Evolutionary conservation across 2,329 filamentous ascomycete species (phyloP).

Genomic region (Ophiocordyceps sinensis): DNA sequence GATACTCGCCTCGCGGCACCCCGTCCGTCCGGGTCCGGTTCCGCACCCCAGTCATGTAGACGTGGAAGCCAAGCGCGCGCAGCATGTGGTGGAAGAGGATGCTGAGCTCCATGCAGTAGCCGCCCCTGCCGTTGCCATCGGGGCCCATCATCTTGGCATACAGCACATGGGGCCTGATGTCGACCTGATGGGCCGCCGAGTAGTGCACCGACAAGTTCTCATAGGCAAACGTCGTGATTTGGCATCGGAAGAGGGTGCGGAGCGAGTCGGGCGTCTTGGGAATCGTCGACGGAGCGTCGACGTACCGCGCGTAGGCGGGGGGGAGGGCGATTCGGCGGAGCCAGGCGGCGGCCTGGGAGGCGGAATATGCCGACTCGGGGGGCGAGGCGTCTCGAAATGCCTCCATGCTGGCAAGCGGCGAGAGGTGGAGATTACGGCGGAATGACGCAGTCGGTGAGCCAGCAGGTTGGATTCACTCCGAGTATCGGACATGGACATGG

Average conservation of each 20-base stretch:
- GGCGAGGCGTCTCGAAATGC: too few species aligned
- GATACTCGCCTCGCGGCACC: slow-evolving; percentile 26
- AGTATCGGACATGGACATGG: too few species aligned
- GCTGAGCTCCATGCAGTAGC: slow-evolving; percentile 47
- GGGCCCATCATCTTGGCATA: slow-evolving; percentile 33
- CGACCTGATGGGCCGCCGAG: slow-evolving; percentile 19
- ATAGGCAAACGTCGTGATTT: slow-evolving; percentile 22
- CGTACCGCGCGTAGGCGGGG: neutral
- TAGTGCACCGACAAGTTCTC: slow-evolving; percentile 44
- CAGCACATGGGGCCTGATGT: slow-evolving; percentile 28
- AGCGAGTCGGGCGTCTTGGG: slow-evolving; percentile 5
- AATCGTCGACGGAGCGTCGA: neutral
- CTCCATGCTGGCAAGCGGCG: too few species aligned
- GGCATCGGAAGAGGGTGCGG: slow-evolving; percentile 15
- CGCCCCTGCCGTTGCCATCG: slow-evolving; percentile 28
- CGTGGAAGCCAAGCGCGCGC: slow-evolving; percentile 31
- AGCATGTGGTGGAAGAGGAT: slow-evolving; percentile 25
- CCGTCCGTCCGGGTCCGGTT: slow-evolving; percentile 25
- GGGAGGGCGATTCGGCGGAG: too few species aligned
- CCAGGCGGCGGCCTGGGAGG: too few species aligned
- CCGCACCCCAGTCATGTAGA: slow-evolving; percentile 42
- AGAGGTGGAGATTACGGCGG: too few species aligned
- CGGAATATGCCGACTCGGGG: too few species aligned
- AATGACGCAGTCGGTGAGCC: too few species aligned
- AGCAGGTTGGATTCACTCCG: too few species aligned